Conservation (phyloP, 1,284 basidiomycete genomes). For the Afroboletus lepidellus region DNA sequence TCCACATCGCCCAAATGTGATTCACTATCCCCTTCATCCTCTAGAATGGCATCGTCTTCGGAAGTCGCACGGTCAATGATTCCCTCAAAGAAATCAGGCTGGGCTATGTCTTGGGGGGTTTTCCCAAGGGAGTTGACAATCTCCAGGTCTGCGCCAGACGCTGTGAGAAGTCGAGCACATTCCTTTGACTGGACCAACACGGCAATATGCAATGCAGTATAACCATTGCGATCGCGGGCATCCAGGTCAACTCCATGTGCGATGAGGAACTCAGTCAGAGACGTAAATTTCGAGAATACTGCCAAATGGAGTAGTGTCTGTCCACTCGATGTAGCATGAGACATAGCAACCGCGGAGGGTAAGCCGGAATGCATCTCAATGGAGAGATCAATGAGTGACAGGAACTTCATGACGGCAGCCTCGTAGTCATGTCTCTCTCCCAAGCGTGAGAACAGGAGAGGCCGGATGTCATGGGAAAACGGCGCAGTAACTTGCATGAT, state of each 20-base stretch:
- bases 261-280: slow-evolving; percentile 74
- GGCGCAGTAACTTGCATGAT: slow-evolving; percentile 55
- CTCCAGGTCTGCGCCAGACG: slow-evolving; percentile 78
- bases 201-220: slow-evolving; percentile 88
- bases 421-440: slow-evolving; percentile 69
- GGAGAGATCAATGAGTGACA: slow-evolving; percentile 68
- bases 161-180: slow-evolving; percentile 69
- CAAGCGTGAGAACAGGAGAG: slow-evolving; percentile 51
- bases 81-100: slow-evolving; percentile 55
- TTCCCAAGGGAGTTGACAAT: slow-evolving; percentile 77
- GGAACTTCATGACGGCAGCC: slow-evolving; percentile 74
- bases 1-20: slow-evolving; percentile 68
- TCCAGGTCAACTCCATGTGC: slow-evolving; percentile 77
- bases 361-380: slow-evolving; percentile 42
- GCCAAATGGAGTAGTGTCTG: slow-evolving; percentile 90
- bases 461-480: slow-evolving; percentile 48
- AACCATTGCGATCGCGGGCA: slow-evolving; percentile 86
- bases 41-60: slow-evolving; percentile 37
- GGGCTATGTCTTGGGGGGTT: slow-evolving; percentile 77
- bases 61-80: slow-evolving; percentile 30
- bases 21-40: slow-evolving; percentile 54
- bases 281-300: slow-evolving; percentile 75
- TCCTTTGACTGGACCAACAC: slow-evolving; percentile 65
- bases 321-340: slow-evolving; percentile 62
- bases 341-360: slow-evolving; percentile 50